Evolutionary conservation across 2,329 filamentous ascomycete genomes (phyloP).

Genomic region (Exophiala calicioides): DNA sequence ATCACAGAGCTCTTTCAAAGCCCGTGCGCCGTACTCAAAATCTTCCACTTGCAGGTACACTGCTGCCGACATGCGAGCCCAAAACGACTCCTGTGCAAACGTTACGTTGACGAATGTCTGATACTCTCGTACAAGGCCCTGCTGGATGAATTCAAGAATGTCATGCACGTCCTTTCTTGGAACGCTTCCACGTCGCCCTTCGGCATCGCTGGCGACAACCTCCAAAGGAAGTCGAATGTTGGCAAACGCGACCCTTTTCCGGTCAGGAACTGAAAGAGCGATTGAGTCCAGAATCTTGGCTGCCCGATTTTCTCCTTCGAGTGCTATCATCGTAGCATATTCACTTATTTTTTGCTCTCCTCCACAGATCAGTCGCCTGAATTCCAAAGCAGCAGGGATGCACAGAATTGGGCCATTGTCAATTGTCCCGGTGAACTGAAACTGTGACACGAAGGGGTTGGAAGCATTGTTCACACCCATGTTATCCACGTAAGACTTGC

Average conservation of each 20-base stretch:
- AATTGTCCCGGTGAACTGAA: slow-evolving; percentile 73
- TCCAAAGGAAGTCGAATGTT: slow-evolving; percentile 72
- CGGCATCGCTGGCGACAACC: no score
- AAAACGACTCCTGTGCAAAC: slow-evolving; percentile 62
- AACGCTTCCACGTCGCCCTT: slow-evolving; percentile 26
- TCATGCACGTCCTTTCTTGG: slow-evolving; percentile 39
- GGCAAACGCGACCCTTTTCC: slow-evolving; percentile 54
- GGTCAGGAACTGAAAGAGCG: slow-evolving; percentile 58
- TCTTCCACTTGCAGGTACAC: slow-evolving; percentile 77
- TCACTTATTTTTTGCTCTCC: slow-evolving; percentile 67
- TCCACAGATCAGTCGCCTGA: slow-evolving; percentile 66
- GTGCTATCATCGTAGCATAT: slow-evolving; percentile 65
- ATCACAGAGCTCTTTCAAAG: slow-evolving; percentile 59
- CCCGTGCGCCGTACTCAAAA: slow-evolving; percentile 67
- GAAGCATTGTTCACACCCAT: slow-evolving; percentile 12
- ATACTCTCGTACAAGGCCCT: slow-evolving; percentile 56
- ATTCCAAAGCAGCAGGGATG: slow-evolving; percentile 71
- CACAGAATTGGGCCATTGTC: slow-evolving; percentile 72
- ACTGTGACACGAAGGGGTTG: slow-evolving; percentile 66
- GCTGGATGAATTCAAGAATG: slow-evolving; percentile 60
- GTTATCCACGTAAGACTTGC: slow-evolving; percentile 1
- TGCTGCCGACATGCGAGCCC: slow-evolving; percentile 74
- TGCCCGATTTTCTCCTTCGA: slow-evolving; percentile 59
- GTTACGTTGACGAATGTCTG: slow-evolving; percentile 70
- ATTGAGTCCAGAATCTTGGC: slow-evolving; percentile 67